phyloP scores from a whole-genome alignment of 306 rosid genomes.

The Medicago lupulina region DNA sequence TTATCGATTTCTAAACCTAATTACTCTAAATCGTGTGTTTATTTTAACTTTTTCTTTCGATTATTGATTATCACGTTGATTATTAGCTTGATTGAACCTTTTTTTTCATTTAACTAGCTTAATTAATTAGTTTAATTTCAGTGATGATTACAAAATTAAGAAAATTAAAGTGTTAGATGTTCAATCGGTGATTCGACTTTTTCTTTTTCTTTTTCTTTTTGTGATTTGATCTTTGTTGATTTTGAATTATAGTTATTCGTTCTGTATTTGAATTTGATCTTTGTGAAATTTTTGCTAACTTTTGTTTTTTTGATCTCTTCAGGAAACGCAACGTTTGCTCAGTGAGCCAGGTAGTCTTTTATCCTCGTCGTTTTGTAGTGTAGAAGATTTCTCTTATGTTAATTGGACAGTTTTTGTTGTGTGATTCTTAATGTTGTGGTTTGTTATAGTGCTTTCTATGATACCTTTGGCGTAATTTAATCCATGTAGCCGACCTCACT shows the following conservation, averaged over 20 bases:
- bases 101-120: conserved; percentile 14
- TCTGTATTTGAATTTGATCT: conserved; percentile 31
- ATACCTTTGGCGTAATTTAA: background rate
- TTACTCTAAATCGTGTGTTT: background rate
- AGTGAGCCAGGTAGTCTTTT: conserved; percentile 87
- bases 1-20: conserved; percentile 8
- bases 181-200: conserved; percentile 5
- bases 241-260: conserved; percentile 18
- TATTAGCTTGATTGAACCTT: conserved; percentile 3
- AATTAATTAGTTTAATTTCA: conserved; percentile 30
- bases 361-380: background rate
- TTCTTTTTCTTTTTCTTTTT: background rate
- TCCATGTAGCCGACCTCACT: too few relatives aligned
- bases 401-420: background rate
- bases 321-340: conserved; percentile 98
- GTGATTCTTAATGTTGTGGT: background rate
- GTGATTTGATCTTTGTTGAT: conserved; percentile 20
- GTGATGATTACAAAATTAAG: background rate
- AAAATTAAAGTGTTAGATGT: background rate
- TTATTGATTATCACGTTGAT: background rate
- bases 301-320: conserved; percentile 45
- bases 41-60: background rate
- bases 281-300: conserved; percentile 23
- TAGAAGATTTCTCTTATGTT: too few relatives aligned
- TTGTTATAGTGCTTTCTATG: background rate